phyloP scores from a whole-genome alignment of 441 rosid species.

The Pelargonium australe region DNA sequence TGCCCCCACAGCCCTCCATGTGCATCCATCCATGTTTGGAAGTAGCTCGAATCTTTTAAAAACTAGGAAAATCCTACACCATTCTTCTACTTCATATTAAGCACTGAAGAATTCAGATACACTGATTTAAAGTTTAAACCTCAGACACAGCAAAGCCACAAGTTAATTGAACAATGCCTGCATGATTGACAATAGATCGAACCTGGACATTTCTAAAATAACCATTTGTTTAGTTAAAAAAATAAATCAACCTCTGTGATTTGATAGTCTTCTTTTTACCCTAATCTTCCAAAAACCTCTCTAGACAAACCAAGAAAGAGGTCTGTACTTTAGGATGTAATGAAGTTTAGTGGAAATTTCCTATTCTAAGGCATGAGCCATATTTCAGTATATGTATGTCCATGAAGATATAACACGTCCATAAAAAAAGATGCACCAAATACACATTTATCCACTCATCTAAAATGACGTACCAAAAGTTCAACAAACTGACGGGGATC shows the following conservation, averaged over 20 bases:
- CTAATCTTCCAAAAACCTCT: not conserved
- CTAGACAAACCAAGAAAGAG: not conserved
- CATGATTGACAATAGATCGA: not conserved
- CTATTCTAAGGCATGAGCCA: not conserved
- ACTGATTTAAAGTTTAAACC: not conserved
- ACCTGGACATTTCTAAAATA: not conserved
- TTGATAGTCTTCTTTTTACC: not conserved
- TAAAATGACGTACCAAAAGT: constrained; percentile 53
- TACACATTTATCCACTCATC: not conserved
- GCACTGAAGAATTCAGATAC: not conserved
- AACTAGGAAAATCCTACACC: not conserved
- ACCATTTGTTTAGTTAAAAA: too few species aligned
- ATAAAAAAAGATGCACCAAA: constrained; percentile 4
- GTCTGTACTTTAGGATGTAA: not conserved
- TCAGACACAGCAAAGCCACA: not conserved
- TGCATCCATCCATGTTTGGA: too few species aligned
- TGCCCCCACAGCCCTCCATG: too few species aligned
- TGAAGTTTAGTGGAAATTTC: not conserved
- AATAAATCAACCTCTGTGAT: not conserved
- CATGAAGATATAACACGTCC: not conserved
- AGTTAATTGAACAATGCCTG: not conserved
- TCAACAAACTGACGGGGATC: constrained; percentile 81
- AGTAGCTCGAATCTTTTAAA: too few species aligned
- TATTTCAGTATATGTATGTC: not conserved
- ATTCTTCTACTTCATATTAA: not conserved